phyloP scores from a whole-genome alignment of 768 basidiomycete genomes.

The Boletus subparvulus region DNA sequence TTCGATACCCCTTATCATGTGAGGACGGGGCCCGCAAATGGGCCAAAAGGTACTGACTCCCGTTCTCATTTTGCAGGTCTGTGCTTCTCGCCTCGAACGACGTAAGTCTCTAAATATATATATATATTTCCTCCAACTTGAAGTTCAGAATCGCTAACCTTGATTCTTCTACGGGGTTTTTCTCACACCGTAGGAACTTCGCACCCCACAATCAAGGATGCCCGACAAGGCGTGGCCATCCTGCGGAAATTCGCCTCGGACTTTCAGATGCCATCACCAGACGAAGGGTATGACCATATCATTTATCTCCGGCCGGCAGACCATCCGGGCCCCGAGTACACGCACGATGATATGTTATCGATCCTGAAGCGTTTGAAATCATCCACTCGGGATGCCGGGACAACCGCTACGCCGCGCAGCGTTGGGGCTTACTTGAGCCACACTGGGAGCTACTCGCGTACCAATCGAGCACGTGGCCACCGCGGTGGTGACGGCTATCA shows the following conservation, averaged over 20 bases:
- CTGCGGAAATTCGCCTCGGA: constrained; percentile 64
- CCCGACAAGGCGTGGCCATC: constrained; percentile 57
- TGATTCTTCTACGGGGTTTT: constrained; percentile 5
- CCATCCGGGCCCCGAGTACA: constrained; percentile 45
- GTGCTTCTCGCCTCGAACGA: constrained; percentile 55
- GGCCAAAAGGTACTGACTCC: constrained; percentile 9
- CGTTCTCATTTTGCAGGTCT: constrained; percentile 45
- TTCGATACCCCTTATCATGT: constrained; percentile 79
- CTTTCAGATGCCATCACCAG: constrained; percentile 51
- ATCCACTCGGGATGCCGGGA: constrained; percentile 24
- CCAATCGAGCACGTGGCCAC: constrained; percentile 20
- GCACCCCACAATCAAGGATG: constrained; percentile 74
- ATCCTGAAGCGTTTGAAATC: constrained; percentile 50
- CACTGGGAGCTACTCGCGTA: constrained; percentile 8
- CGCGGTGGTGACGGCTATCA: constrained; percentile 18
- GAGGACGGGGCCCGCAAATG: constrained; percentile 24
- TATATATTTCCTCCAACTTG: background rate
- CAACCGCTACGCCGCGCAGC: constrained; percentile 4
- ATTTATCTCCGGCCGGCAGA: constrained; percentile 37
- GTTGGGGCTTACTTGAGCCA: constrained; percentile 8
- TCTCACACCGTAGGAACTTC: constrained; percentile 49
- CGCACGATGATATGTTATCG: constrained; percentile 47
- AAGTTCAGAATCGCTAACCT: constrained; percentile 10
- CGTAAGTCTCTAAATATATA: constrained; percentile 44
- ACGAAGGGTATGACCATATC: constrained; percentile 70